Conservation (phyloP, 1,284 basidiomycete species). For the Cutaneotrichosporon dermatis region DNA sequence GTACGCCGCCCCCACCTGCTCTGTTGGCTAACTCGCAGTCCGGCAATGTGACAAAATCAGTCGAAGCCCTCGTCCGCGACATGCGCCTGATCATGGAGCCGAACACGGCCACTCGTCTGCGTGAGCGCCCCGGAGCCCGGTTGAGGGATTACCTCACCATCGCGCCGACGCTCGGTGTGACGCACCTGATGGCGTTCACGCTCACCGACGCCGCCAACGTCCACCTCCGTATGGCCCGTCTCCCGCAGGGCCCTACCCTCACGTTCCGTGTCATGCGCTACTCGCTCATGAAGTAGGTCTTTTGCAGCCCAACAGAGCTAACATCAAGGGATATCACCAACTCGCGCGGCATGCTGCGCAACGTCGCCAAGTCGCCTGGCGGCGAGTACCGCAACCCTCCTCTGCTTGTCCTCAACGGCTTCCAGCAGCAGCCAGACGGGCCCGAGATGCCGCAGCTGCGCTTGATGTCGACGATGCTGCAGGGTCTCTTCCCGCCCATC, state of each 20-base stretch:
- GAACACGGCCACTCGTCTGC: slow-evolving; percentile 86
- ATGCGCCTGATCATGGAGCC: slow-evolving; percentile 96
- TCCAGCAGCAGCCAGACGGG: slow-evolving; percentile 50
- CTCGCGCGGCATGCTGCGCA: slow-evolving; percentile 25
- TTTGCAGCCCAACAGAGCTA: neutral
- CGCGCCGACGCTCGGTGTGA: slow-evolving; percentile 85
- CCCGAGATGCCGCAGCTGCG: slow-evolving; percentile 49
- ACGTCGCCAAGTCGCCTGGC: slow-evolving; percentile 46
- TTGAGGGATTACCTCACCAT: slow-evolving; percentile 91
- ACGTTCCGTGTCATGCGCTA: slow-evolving; percentile 92
- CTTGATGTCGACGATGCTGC: slow-evolving; percentile 54
- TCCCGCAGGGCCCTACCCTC: slow-evolving; percentile 90
- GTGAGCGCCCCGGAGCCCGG: slow-evolving; percentile 84
- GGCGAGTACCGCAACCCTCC: slow-evolving; percentile 50
- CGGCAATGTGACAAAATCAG: slow-evolving; percentile 83
- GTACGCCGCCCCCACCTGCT: slow-evolving; percentile 20
- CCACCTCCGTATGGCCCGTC: slow-evolving; percentile 74
- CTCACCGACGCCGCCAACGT: slow-evolving; percentile 76
- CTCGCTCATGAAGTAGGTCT: slow-evolving; percentile 65
- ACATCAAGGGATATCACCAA: slow-evolving; percentile 18
- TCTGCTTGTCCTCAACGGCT: slow-evolving; percentile 52
- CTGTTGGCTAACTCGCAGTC: slow-evolving; percentile 49
- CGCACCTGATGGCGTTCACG: slow-evolving; percentile 89
- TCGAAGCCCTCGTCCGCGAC: slow-evolving; percentile 84
- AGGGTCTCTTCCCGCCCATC: slow-evolving; percentile 55